phyloP scores from a whole-genome alignment of 225 moss, liverwort and hornwort species.

The Sphagnum contortum region DNA sequence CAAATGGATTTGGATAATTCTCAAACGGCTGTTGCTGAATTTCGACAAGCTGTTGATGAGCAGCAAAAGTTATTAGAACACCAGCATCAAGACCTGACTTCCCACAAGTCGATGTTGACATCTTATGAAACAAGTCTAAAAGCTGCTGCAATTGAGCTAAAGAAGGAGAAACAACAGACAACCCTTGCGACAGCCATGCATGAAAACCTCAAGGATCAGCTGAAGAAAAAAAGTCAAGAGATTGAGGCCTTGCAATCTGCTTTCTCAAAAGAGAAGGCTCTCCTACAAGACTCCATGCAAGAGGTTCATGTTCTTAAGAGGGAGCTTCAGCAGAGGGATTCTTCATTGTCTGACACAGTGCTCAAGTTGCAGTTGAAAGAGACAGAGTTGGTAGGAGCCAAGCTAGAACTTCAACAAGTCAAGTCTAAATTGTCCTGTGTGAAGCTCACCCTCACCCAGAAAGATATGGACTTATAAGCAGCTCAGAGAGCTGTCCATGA shows the following conservation, averaged over 20 bases:
- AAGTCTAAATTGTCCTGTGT: conserved; percentile 15
- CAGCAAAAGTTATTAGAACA: conserved; percentile 18
- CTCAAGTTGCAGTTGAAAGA: conserved; percentile 29
- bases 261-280: conserved; percentile 14
- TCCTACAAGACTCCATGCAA: conserved; percentile 10
- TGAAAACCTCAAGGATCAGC: conserved; percentile 10
- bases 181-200: conserved; percentile 7
- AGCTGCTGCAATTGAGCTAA: conserved; percentile 8
- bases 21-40: conserved; percentile 17
- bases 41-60: conserved; percentile 18
- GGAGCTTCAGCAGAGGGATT: conserved; percentile 26
- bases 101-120: conserved; percentile 9
- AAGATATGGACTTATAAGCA: conserved; percentile 22
- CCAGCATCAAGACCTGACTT: conserved; percentile 22
- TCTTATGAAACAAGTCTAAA: conserved; percentile 15
- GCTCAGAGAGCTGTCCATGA: conserved; percentile 20
- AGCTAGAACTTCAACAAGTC: conserved; percentile 38
- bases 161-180: conserved; percentile 13
- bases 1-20: conserved; percentile 30
- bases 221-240: conserved; percentile 10
- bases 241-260: conserved; percentile 10
- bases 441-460: conserved; percentile 18
- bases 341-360: conserved; percentile 17
- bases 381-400: conserved; percentile 24
- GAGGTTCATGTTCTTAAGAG: conserved; percentile 20